Base-by-base conservation (phyloP, 208 protist species). In the Blechomonas ayalai region DNA sequence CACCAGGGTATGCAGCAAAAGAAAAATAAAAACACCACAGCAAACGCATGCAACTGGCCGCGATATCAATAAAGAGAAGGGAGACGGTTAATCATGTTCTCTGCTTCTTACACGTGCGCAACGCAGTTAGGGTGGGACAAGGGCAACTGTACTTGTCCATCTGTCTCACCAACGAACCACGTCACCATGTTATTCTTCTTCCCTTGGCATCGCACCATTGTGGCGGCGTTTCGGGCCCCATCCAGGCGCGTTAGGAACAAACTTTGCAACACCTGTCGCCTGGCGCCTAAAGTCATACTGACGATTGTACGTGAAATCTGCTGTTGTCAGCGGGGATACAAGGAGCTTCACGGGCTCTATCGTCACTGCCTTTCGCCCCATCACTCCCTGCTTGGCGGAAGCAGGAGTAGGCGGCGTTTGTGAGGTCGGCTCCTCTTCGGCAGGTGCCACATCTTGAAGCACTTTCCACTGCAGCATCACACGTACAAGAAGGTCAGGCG, bases 161-260 rank as follows among this genome's bases (percentile, higher is more conserved):
- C n/a, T n/a, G n/a, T n/a, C n/a, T n/a, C n/a, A n/a, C n/a, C n/a
- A n/a, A n/a, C n/a, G n/a, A n/a, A n/a, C n/a, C n/a, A n/a, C 32
- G 13, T 31, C 7, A 44, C n/a, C n/a, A n/a, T n/a, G n/a, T 38
- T 43, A 48, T 19, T 54, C 50, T 35, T 52, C 55, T 0, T 57
- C 39, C 15, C 65, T 63, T 23, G 42, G 56, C 22, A 56, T 46
- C 0, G 77, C 72, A 0, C 86, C 86, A 44, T 80, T 78, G 35
- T 95, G 86, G 7, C 82, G 72, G 16, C 82, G 66, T 43, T 82
- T 83, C 31, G 86, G 86, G 1, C 86, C 86, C 86, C 86, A 95
- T 3, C 81, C 69, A 2, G 86, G 82, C 7, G 82, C 86, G 40
- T 95, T 95, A 1, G 82, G 82, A 57, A 95, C 74, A 52, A 91